phyloP scores from a whole-genome alignment of 2,329 filamentous ascomycete species.

The Chrysoporthe cubensis region DNA sequence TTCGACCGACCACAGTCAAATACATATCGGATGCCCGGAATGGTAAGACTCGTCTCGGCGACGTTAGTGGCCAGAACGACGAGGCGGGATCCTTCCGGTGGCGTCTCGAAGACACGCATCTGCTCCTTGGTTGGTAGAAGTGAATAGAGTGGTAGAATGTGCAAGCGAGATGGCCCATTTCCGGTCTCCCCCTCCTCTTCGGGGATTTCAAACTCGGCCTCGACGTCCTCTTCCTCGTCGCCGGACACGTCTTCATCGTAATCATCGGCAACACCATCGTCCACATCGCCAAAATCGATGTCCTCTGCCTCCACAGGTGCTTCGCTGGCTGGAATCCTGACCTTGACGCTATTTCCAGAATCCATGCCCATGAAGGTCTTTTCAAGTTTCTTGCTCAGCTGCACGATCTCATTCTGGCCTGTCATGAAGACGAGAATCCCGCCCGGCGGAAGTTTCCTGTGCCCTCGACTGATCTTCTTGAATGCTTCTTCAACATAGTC shows the following conservation, averaged over 20 bases:
- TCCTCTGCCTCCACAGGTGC: slow-evolving; percentile 84
- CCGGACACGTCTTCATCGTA: slow-evolving; percentile 62
- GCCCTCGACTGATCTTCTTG: slow-evolving; percentile 82
- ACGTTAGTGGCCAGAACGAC: slow-evolving; percentile 96
- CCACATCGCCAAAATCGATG: slow-evolving; percentile 74
- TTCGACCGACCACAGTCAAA: slow-evolving; percentile 94
- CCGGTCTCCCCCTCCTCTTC: slow-evolving; percentile 66
- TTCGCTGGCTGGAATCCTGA: slow-evolving; percentile 76
- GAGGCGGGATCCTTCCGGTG: slow-evolving; percentile 80
- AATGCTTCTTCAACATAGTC: slow-evolving; percentile 94
- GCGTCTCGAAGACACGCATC: slow-evolving; percentile 83
- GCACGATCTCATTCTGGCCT: slow-evolving; percentile 86
- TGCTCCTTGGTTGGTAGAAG: slow-evolving; percentile 90
- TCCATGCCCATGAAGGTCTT: slow-evolving; percentile 64
- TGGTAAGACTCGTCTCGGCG: slow-evolving; percentile 95
- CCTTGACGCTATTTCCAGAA: slow-evolving; percentile 63
- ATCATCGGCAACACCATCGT: slow-evolving; percentile 64
- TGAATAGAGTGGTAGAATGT: slow-evolving; percentile 93
- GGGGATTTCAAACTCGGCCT: slow-evolving; percentile 69
- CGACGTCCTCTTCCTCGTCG: slow-evolving; percentile 61
- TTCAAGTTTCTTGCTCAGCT: slow-evolving; percentile 79
- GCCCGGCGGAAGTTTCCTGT: slow-evolving; percentile 86
- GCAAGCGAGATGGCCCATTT: slow-evolving; percentile 72
- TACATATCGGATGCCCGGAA: slow-evolving; percentile 92
- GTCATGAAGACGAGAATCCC: slow-evolving; percentile 94